Evolutionary conservation across 108 stramenopile species (phyloP).

Genomic region (Stephanodiscus triporus): DNA sequence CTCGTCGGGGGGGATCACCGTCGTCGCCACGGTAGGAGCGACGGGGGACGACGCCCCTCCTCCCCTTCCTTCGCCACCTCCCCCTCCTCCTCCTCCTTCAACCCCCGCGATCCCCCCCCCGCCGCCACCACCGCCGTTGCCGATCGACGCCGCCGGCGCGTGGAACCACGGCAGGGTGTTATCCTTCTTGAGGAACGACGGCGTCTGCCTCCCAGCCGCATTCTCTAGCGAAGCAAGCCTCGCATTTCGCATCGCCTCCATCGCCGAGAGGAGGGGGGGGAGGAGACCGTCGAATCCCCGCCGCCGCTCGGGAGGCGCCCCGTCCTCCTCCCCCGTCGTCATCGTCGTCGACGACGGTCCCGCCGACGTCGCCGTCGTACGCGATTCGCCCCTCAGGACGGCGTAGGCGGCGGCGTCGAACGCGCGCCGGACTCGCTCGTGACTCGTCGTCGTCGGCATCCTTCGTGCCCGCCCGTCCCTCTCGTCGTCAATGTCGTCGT

Average conservation of each 20-base stretch:
- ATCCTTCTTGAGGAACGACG: slow-evolving; percentile 48
- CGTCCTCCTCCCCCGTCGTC: neutral
- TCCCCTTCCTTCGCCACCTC: too few species aligned
- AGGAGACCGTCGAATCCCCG: slow-evolving; percentile 24
- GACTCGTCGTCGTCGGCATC: slow-evolving; percentile 17
- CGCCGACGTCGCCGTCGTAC: neutral
- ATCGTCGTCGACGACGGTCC: neutral
- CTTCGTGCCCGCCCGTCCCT: neutral
- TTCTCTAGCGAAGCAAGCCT: slow-evolving; percentile 24
- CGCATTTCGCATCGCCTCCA: slow-evolving; percentile 38
- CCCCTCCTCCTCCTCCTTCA: too few species aligned
- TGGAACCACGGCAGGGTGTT: slow-evolving; percentile 52
- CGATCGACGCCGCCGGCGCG: slow-evolving; percentile 7
- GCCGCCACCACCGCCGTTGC: neutral
- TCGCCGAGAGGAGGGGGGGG: slow-evolving; percentile 24
- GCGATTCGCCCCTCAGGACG: slow-evolving; percentile 19
- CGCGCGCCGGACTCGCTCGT: slow-evolving; percentile 27
- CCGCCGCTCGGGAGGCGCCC: too few species aligned
- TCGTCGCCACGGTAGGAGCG: neutral
- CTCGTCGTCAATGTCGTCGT: neutral
- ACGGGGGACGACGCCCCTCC: neutral
- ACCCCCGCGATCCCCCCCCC: neutral
- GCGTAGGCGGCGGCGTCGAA: slow-evolving; percentile 40
- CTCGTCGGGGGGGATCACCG: too few species aligned
- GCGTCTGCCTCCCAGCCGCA: slow-evolving; percentile 26